Percentiles rank a stretch among this genome's conserved stretches.
Conservation (phyloP, 306 rosid genomes). For the Dryas alaskensis region DNA sequence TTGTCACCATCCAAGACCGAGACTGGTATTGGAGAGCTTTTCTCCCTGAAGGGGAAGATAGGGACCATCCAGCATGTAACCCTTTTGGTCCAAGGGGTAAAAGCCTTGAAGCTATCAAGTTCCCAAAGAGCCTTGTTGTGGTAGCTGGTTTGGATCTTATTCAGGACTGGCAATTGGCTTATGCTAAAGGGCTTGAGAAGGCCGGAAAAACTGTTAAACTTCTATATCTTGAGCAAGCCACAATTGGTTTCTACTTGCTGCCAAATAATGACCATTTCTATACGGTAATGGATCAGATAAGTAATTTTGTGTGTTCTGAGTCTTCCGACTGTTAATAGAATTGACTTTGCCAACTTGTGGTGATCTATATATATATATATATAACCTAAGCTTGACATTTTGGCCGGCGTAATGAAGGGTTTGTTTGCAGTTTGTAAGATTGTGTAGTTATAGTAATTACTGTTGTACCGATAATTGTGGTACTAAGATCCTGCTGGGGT, state of each 20-base stretch:
- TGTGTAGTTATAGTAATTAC: constrained; percentile 65
- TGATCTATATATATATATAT: constrained; percentile 30
- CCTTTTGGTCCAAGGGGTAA: constrained; percentile 84
- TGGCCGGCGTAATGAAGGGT: constrained; percentile 25
- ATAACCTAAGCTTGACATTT: constrained; percentile 39
- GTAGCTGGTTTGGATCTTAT: constrained; percentile 92
- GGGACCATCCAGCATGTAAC: constrained; percentile 92
- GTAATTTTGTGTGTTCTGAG: constrained; percentile 54
- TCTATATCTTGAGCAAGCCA: constrained; percentile 76
- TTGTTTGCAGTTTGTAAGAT: constrained; percentile 49
- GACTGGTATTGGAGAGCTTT: constrained; percentile 99
- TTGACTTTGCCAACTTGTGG: constrained; percentile 44
- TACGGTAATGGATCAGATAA: constrained; percentile 86
- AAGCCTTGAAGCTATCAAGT: constrained; percentile 54
- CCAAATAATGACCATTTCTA: constrained; percentile 86
- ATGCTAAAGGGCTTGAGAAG: constrained; percentile 74
- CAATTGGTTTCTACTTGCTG: constrained; percentile 86
- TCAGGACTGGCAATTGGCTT: constrained; percentile 97
- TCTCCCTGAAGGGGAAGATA: constrained; percentile 92
- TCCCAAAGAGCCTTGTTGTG: constrained; percentile 92
- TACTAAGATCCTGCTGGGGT: constrained; percentile 45
- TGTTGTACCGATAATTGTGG: constrained; percentile 45
- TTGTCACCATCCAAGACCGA: constrained; percentile 73
- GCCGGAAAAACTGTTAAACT: constrained; percentile 69
- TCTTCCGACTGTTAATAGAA: constrained; percentile 53